These are phyloP conservation scores for Pseudogymnoascus sp. DNA, from an alignment of 2,329 filamentous ascomycete species.

Conservation along the genomic window DNA sequence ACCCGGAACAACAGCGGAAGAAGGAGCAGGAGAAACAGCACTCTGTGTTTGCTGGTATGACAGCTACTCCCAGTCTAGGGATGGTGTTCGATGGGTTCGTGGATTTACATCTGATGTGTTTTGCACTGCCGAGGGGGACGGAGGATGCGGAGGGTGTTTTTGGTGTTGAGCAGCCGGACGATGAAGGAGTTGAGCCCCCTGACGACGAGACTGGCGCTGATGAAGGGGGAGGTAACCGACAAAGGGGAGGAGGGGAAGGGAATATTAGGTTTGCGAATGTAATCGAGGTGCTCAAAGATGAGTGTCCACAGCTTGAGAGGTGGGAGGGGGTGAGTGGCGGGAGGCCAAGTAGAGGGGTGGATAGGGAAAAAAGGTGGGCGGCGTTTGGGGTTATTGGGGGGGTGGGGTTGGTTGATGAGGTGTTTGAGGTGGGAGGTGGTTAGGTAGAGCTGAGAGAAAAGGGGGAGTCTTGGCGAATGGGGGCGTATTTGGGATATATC, in stretches of 20 bases:
- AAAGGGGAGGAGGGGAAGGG: background rate
- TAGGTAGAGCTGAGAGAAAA: background rate
- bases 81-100: constrained; percentile 47
- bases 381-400: background rate
- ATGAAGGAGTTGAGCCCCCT: background rate
- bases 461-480: background rate
- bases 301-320: constrained; percentile 11
- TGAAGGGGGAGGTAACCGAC: no score
- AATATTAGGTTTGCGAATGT: constrained; percentile 12
- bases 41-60: background rate
- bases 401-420: background rate
- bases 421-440: background rate
- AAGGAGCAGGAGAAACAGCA: background rate
- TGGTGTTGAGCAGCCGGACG: background rate
- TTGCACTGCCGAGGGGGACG: constrained; percentile 34
- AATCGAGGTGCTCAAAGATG: constrained; percentile 27
- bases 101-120: constrained; percentile 48
- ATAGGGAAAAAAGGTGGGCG: background rate
- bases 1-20: background rate
- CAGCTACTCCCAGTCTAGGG: constrained; percentile 31
- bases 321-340: background rate
- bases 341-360: background rate
- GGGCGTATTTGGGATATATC: background rate
- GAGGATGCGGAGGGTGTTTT: constrained; percentile 35
- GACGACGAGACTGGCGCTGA: no score